A percentile compares a stretch with the other conserved stretches of the same genome.
These are phyloP conservation scores for Brettanomyces naardenensis DNA, from an alignment of 805 yeast genomes.

Conservation along the genomic window DNA sequence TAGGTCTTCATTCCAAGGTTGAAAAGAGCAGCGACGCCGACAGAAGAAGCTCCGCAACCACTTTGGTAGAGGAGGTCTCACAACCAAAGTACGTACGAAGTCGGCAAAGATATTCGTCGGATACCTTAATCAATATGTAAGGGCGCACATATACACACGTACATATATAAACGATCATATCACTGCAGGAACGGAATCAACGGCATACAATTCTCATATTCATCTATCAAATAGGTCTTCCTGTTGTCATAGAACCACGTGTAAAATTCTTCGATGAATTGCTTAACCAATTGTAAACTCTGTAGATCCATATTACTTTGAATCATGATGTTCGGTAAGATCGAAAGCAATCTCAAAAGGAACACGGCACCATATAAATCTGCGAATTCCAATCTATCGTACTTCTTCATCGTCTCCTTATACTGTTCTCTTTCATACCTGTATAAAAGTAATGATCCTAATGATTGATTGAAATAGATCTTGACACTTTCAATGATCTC, in stretches of 20 bases:
- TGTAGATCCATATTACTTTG: conserved; percentile 77
- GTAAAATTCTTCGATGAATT: conserved; percentile 47
- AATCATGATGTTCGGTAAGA: conserved; percentile 77
- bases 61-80: no score
- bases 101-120: no score
- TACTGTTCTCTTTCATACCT: conserved; percentile 74
- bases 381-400: conserved; percentile 16
- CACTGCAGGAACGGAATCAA: conserved; percentile 11
- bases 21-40: background rate
- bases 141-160: no score
- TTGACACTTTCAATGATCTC: conserved; percentile 69
- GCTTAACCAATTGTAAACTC: conserved; percentile 47
- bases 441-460: conserved; percentile 65
- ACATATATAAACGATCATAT: no score
- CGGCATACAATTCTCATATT: conserved; percentile 45
- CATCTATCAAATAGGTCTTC: conserved; percentile 27
- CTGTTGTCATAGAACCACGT: conserved; percentile 41
- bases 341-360: conserved; percentile 64
- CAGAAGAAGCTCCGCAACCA: background rate
- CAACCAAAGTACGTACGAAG: no score
- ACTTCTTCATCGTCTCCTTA: conserved; percentile 35
- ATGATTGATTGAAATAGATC: conserved; percentile 63
- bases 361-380: conserved; percentile 77
- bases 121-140: no score
- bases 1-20: conserved; percentile 40